phyloP scores from a whole-genome alignment of 2,329 filamentous ascomycete species.

The Aspergillus pseudotamarii region DNA sequence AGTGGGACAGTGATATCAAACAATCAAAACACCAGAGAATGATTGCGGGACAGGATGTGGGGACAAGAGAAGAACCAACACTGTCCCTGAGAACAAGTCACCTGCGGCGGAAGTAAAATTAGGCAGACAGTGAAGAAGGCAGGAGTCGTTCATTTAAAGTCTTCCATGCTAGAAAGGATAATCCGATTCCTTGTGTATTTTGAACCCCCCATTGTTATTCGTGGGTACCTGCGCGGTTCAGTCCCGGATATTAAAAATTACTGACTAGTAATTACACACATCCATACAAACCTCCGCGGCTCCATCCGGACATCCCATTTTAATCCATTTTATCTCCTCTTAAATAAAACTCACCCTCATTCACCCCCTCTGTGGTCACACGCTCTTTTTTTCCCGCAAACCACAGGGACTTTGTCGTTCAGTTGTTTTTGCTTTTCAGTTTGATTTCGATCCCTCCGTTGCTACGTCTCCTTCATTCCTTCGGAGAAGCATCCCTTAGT shows the following conservation, averaged over 20 bases:
- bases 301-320: not conserved
- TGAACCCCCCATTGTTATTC: not conserved
- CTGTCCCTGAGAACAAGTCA: not conserved
- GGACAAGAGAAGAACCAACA: not conserved
- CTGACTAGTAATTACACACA: not conserved
- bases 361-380: conserved; percentile 10
- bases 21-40: not conserved
- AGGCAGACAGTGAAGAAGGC: not conserved
- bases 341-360: not conserved
- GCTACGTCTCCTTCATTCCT: conserved; percentile 22
- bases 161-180: too few relatives aligned
- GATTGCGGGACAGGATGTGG: not conserved
- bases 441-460: not conserved
- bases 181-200: too few relatives aligned
- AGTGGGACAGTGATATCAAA: conserved; percentile 3
- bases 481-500: conserved; percentile 14
- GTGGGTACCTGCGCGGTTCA: not conserved
- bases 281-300: not conserved
- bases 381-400: conserved; percentile 8
- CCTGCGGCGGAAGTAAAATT: not conserved
- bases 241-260: not conserved
- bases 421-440: conserved; percentile 3
- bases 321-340: not conserved
- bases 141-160: too few relatives aligned
- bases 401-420: conserved; percentile 1